Conservation (phyloP, 352 stramenopile genomes). For the Pythium scleroteichum region DNA sequence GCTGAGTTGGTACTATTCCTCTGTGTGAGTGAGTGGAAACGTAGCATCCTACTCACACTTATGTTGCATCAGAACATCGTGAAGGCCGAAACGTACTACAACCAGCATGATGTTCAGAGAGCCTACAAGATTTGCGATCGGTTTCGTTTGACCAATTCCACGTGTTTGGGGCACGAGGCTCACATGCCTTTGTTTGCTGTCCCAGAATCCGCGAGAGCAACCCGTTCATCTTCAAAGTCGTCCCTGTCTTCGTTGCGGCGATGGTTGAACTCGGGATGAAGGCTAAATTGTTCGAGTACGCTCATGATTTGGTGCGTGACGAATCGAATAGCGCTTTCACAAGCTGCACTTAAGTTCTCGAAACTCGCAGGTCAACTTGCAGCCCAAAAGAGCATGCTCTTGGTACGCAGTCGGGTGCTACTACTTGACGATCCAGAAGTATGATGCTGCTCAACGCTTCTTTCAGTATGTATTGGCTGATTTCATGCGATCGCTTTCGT, state of each 20-base stretch:
- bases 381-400: slow-evolving; percentile 90
- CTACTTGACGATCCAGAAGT: slow-evolving; percentile 94
- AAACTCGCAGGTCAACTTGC: slow-evolving; percentile 86
- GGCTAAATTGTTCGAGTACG: slow-evolving; percentile 94
- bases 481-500: no score
- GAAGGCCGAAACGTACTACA: slow-evolving; percentile 82
- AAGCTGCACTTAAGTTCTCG: neutral
- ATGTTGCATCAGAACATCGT: slow-evolving; percentile 49
- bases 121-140: slow-evolving; percentile 78
- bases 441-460: slow-evolving; percentile 94
- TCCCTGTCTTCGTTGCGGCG: slow-evolving; percentile 87
- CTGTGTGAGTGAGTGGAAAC: neutral
- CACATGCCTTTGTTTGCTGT: neutral
- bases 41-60: slow-evolving; percentile 1
- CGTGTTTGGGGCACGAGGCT: no score
- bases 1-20: slow-evolving; percentile 61
- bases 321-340: neutral
- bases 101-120: slow-evolving; percentile 83
- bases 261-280: slow-evolving; percentile 93
- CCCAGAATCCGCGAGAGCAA: slow-evolving; percentile 70
- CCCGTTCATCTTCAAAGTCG: slow-evolving; percentile 81
- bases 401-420: slow-evolving; percentile 98
- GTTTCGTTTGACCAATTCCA: slow-evolving; percentile 26
- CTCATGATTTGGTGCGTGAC: slow-evolving; percentile 89
- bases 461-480: slow-evolving; percentile 74